These are phyloP conservation scores for Didymella glomerata DNA, from an alignment of 2,329 filamentous ascomycete genomes.

Conservation along the genomic window DNA sequence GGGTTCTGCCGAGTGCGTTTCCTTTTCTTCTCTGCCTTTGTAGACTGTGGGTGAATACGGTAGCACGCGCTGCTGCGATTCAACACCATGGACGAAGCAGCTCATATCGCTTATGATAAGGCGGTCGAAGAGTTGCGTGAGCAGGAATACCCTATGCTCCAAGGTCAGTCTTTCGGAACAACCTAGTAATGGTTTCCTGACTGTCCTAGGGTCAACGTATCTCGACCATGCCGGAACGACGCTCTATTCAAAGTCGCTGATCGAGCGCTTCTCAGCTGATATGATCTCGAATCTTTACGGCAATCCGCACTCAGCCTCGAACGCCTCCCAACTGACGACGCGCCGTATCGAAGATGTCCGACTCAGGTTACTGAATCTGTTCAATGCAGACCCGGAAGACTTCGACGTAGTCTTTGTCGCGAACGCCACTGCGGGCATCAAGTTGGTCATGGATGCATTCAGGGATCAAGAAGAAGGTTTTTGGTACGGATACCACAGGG, in stretches of 20 bases:
- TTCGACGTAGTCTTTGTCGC: conserved; percentile 92
- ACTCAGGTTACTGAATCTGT: conserved; percentile 74
- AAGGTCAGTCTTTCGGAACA: conserved; percentile 58
- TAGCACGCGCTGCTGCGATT: conserved; percentile 1
- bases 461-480: conserved; percentile 75
- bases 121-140: conserved; percentile 67
- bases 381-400: conserved; percentile 79
- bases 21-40: conserved; percentile 19
- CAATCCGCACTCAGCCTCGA: conserved; percentile 89
- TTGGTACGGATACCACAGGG: conserved; percentile 81
- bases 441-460: conserved; percentile 82
- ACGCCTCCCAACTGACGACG: conserved; percentile 79
- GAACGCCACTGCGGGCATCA: conserved; percentile 91
- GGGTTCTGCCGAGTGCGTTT: conserved; percentile 21
- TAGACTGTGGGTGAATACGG: conserved; percentile 36
- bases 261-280: conserved; percentile 80
- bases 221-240: conserved; percentile 98
- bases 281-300: conserved; percentile 83
- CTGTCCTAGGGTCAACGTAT: conserved; percentile 72
- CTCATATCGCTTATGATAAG: conserved; percentile 61
- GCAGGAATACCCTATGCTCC: conserved; percentile 73
- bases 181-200: conserved; percentile 12
- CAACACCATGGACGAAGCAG: conserved; percentile 41
- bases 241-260: conserved; percentile 77
- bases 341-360: conserved; percentile 79